Base-by-base conservation (phyloP, 202 grass and related monocot species). In the Schoenoplectus triqueter region DNA sequence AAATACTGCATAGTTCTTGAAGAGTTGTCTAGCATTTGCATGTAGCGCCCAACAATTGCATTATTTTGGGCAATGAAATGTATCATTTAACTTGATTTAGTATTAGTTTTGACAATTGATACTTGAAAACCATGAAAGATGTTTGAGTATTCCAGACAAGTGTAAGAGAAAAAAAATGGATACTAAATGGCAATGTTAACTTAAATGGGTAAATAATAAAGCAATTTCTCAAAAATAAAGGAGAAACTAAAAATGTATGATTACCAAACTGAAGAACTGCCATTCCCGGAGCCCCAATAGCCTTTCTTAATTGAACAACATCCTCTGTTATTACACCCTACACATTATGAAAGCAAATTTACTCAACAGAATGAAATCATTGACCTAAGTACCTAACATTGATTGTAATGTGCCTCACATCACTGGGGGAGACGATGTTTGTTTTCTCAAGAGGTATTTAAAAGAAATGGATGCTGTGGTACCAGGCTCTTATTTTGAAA, bases 231-330 rank as follows among this genome's bases (percentile, higher is more conserved):
- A 82, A 66, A 76, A 15, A 61, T 5, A 61, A 61, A 61, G 3
- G 17, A 61, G 17, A 61, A 61, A 66, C 48, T 11, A 49, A 82
- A 50, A 67, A 50, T 52, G 6, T 9, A 15, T 82, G 56, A 89
- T 86, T 95, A 98, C 95, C 95, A 82, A 98, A 98, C 72, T 98
- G 92, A 50, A 98, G 95, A 92, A 98, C 88, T 85, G 92, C 91
- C 95, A 98, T 98, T 71, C 95, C 95, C 49, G 95, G 95, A 86
- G 95, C 92, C 1, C 85, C 88, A 76, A 98, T 98, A 56, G 87
- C 88, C 83, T 95, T 98, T 81, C 95, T 95, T 84, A 98, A 78
- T 84, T 98, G 71, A 66, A 98, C 91, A 7, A 98, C 95, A 82
- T 98, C 95, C 85, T 92, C 89, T 39, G 95, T 98, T 90, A 98